phyloP scores from a whole-genome alignment of 1,139 yeast genomes.

The Nakaseomyces kungkrabaensis region DNA sequence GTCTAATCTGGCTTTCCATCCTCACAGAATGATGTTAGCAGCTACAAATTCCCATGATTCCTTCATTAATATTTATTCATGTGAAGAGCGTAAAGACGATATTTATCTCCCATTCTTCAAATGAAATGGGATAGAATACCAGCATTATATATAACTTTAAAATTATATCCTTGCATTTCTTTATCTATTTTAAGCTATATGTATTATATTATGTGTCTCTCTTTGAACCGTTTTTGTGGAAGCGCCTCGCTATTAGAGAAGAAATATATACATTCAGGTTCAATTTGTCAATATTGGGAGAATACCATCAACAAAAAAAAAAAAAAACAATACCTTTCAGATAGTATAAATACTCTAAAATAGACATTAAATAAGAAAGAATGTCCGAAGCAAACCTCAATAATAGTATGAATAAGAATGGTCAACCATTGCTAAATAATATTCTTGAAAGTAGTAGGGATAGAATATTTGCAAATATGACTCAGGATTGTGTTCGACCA shows the following conservation, averaged over 20 bases:
- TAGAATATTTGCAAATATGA: neutral
- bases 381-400: neutral
- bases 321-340: too few species aligned
- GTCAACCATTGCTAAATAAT: neutral
- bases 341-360: too few species aligned
- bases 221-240: neutral
- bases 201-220: neutral
- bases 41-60: constrained; percentile 76
- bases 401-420: neutral
- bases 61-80: constrained; percentile 55
- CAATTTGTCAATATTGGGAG: too few species aligned
- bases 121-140: neutral
- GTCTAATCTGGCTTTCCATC: constrained; percentile 70
- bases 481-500: neutral
- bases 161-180: neutral
- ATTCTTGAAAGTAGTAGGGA: neutral
- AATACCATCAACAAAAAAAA: too few species aligned
- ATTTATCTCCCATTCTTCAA: constrained; percentile 1
- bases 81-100: constrained; percentile 30
- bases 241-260: neutral
- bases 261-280: too few species aligned
- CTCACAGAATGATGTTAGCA: constrained; percentile 90
- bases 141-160: neutral
- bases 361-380: neutral
- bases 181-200: neutral